phyloP scores from a whole-genome alignment of 2,329 filamentous ascomycete genomes.

The Sporothrix brunneoviolacea region DNA sequence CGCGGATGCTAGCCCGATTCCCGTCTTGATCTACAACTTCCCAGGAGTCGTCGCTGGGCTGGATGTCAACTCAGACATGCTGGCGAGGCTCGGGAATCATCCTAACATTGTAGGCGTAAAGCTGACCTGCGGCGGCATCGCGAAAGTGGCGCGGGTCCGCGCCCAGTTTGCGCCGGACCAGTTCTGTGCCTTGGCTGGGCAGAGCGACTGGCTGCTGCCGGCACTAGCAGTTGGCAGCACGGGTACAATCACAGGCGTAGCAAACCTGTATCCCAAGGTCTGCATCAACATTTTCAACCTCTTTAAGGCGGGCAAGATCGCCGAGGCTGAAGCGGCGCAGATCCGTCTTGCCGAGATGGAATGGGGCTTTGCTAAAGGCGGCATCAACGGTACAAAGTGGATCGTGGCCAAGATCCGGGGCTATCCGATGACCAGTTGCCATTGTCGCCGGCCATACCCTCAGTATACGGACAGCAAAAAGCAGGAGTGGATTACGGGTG shows the following conservation, averaged over 20 bases:
- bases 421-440: slow-evolving; percentile 43
- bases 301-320: slow-evolving; percentile 37
- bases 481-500: slow-evolving; percentile 34
- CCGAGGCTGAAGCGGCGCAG: slow-evolving; percentile 44
- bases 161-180: slow-evolving; percentile 39
- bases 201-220: slow-evolving; percentile 61
- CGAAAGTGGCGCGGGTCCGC: slow-evolving; percentile 56
- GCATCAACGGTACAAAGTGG: slow-evolving; percentile 57
- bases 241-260: slow-evolving; percentile 54
- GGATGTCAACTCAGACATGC: slow-evolving; percentile 61
- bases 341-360: slow-evolving; percentile 45
- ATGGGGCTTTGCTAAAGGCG: slow-evolving; percentile 50
- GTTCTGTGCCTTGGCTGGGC: slow-evolving; percentile 64
- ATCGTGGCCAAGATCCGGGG: slow-evolving; percentile 47
- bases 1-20: slow-evolving; percentile 52
- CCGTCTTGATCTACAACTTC: slow-evolving; percentile 68
- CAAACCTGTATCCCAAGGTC: slow-evolving; percentile 50
- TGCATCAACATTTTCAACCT: slow-evolving; percentile 45
- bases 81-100: slow-evolving; percentile 50
- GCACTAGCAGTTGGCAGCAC: slow-evolving; percentile 49
- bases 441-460: slow-evolving; percentile 50
- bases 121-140: slow-evolving; percentile 64
- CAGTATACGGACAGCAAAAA: slow-evolving; percentile 39
- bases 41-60: slow-evolving; percentile 60
- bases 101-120: slow-evolving; percentile 64